Conservation (phyloP, 176 grass and related monocot species). For the Oryza glaberrima region DNA sequence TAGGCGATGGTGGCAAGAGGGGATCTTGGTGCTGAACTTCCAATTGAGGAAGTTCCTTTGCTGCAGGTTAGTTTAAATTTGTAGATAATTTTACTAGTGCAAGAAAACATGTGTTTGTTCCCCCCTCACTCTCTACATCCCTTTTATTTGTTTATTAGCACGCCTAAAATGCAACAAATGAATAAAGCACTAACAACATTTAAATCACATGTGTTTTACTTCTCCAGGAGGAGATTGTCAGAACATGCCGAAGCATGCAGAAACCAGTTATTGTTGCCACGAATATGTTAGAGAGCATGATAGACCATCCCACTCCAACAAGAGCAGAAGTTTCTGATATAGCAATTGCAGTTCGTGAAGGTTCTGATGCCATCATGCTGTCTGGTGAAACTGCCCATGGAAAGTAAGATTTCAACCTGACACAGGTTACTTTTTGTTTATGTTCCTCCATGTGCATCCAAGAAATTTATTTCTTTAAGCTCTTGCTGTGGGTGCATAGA, state of each 20-base stretch:
- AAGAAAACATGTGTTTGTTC: background rate
- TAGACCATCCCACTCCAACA: slow-evolving; percentile 93
- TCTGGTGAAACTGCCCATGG: slow-evolving; percentile 98
- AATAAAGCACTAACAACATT: background rate
- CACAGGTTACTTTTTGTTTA: background rate
- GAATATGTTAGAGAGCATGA: slow-evolving; percentile 99
- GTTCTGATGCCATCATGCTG: slow-evolving; percentile 95
- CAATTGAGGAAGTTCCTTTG: slow-evolving; percentile 95
- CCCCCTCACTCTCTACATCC: background rate
- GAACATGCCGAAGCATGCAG: slow-evolving; percentile 78
- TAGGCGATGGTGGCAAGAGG: slow-evolving; percentile 99
- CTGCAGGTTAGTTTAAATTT: slow-evolving; percentile 66
- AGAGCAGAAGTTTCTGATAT: slow-evolving; percentile 98
- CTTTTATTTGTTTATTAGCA: background rate
- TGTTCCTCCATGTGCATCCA: slow-evolving; percentile 15
- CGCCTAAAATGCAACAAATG: background rate
- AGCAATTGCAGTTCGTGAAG: slow-evolving; percentile 91
- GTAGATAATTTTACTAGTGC: background rate
- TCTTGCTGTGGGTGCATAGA: background rate
- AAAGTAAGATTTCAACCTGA: slow-evolving; percentile 67
- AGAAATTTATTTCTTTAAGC: slow-evolving; percentile 1
- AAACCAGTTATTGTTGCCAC: slow-evolving; percentile 97
- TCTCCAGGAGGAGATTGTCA: slow-evolving; percentile 86
- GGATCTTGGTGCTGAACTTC: slow-evolving; percentile 98
- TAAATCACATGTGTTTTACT: background rate